Base-by-base conservation (phyloP, 139 green algal species). In the Coelastrella sp. region DNA sequence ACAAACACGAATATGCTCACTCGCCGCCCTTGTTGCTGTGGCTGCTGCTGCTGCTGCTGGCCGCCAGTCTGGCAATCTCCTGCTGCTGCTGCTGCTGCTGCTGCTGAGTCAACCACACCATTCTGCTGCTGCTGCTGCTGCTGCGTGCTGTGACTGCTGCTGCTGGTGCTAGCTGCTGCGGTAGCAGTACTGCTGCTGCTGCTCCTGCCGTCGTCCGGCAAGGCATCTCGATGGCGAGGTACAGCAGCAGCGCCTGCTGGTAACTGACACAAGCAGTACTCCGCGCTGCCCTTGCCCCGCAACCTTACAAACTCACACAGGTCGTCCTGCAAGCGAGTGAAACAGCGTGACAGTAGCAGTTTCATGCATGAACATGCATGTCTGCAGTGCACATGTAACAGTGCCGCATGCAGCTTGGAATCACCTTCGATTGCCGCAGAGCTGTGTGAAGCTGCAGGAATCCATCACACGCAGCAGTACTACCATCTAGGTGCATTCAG, bases 221-320 rank as follows among this genome's bases (percentile, higher is more conserved):
- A 85, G 5, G 94, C 92, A 85, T 96, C 94, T 10, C 90, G 68
- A 86, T 95, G 94, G 7, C 91, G 89, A 23, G 91, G 86, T 68
- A 95, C 94, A 22, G 89, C 81, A 4, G 91, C 56, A 11, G 88
- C 86, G n/a, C 83, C 56, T 8, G 60, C 14, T 4, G 90, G 89
- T 68, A 95, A 93, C 22, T 89, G 54, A 20, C 86, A 66, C 76
- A 96, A 82, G 90, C 94, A 92, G 73, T 93, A 94, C 84, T 96
- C 94, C 22, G 91, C 92, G 20, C 66, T 60, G n/a, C 87, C 87
- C 47, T 56, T 77, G 57, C 90, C 84, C 64, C 82, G 56, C 23
- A 96, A 74, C 10, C 84, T 75, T 80, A 94, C 92, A 22, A 94
- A 83, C 14, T 94, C 82, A 17, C 80, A 22, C 20, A 96, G 71